phyloP scores from a whole-genome alignment of 371 early-diverging fungal genomes.

The Rhizopus sp. region DNA sequence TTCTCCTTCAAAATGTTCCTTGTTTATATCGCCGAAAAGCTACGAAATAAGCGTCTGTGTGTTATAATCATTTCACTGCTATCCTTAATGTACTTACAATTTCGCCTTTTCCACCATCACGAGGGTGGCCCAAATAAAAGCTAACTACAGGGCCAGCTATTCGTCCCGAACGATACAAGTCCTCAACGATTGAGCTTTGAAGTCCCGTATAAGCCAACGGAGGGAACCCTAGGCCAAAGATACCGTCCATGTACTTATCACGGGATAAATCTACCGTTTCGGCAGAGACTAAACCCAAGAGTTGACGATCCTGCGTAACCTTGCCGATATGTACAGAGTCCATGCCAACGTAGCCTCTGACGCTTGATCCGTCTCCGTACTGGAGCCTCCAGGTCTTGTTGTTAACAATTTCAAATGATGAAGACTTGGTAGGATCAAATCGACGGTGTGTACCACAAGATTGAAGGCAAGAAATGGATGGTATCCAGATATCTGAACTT shows the following conservation, averaged over 20 bases:
- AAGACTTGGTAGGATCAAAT: constrained; percentile 28
- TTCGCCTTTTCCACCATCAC: constrained; percentile 42
- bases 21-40: constrained; percentile 42
- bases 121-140: constrained; percentile 34
- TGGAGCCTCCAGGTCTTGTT: constrained; percentile 36
- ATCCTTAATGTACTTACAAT: constrained; percentile 24
- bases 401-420: constrained; percentile 10
- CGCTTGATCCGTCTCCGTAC: constrained; percentile 59
- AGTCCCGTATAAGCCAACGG: constrained; percentile 36
- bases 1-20: constrained; percentile 42
- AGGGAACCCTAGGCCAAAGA: constrained; percentile 58
- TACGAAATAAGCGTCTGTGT: constrained; percentile 3
- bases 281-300: constrained; percentile 28
- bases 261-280: constrained; percentile 11
- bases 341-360: constrained; percentile 39
- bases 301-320: constrained; percentile 19
- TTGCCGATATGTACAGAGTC: constrained; percentile 48
- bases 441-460: constrained; percentile 29
- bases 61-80: background rate
- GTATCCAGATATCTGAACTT: constrained; percentile 58
- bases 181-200: constrained; percentile 27
- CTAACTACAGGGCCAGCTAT: constrained; percentile 36
- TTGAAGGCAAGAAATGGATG: constrained; percentile 31
- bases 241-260: constrained; percentile 53
- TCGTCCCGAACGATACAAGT: constrained; percentile 22